A percentile compares a stretch with the other conserved stretches of the same genome.
Conservation (phyloP, 306 rosid genomes). For the Aeschynomene evenia region DNA sequence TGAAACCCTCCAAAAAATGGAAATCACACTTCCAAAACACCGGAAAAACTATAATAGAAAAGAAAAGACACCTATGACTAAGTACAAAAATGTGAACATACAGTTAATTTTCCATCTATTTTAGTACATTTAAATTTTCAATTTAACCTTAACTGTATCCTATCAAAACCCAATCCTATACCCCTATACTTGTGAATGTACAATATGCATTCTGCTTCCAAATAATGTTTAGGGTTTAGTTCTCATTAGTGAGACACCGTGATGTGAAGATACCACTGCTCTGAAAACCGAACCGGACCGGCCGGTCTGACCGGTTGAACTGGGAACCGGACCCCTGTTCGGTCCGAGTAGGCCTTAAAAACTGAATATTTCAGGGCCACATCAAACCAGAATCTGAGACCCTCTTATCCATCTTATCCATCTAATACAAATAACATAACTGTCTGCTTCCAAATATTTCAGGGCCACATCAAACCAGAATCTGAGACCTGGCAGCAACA, state of each 20-base stretch:
- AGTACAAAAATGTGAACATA: neutral
- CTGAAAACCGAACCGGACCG: too few relatives aligned
- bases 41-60: too few relatives aligned
- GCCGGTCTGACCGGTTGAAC: too few relatives aligned
- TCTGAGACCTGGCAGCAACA: slow-evolving; percentile 46
- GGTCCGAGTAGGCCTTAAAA: too few relatives aligned
- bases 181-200: slow-evolving; percentile 7
- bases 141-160: neutral
- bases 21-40: too few relatives aligned
- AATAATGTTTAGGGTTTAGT: too few relatives aligned
- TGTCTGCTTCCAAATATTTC: slow-evolving; percentile 15
- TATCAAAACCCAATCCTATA: neutral
- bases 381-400: slow-evolving; percentile 48
- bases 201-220: neutral
- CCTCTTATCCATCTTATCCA: too few relatives aligned
- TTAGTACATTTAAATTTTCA: neutral
- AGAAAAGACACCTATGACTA: neutral
- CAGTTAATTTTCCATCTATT: neutral
- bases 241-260: too few relatives aligned
- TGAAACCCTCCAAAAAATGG: too few relatives aligned
- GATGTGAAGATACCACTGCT: too few relatives aligned
- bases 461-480: slow-evolving; percentile 31
- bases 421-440: too few relatives aligned
- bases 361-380: neutral
- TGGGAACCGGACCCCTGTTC: too few relatives aligned